Evolutionary conservation across 352 stramenopile species (phyloP), one percentile per base, ranked within the genome.

Genomic region (Pythium plurisporium): DNA sequence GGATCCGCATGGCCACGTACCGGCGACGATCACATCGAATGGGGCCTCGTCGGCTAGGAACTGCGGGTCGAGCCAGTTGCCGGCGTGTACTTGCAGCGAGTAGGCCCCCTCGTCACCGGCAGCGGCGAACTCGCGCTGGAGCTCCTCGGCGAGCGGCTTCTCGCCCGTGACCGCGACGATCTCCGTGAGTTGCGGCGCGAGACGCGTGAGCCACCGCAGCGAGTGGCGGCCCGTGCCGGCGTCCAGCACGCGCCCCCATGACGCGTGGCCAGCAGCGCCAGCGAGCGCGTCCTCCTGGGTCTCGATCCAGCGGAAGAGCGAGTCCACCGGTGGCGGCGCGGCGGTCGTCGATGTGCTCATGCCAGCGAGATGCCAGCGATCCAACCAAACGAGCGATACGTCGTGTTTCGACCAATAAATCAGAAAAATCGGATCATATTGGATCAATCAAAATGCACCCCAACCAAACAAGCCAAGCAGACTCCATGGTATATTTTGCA

Each of bases 181-280:
- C 42, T 73, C 58, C 2, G 64, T 57, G 27, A 72, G 55, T 23
- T 55, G 37, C 15, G 52, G 74, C 19, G 75, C 59, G 59, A 93
- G n/a, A 26, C 47, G 31, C 62, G 71, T 86, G 25, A 95, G 82
- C 86, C 86, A 95, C n/a, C 77, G 72, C 5, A 95, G 50, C 25
- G 78, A 91, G 63, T 95, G 86, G 47, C 72, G 57, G 26, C 86
- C 86, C 1, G 86, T 96, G 14, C 86, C 86, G 1, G 83, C 82
- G 67, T 96, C 86, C n/a, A 96, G 61, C 45, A 94, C 74, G 17
- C 56, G 69, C 0, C 67, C 72, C 66, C 61, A 78, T 0, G 67
- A 61, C 23, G 57, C n/a, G 19, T 34, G n/a, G 15, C 42, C 43
- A 12, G 33, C 49, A 8, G 20, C 53, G 0, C 20, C 31, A 9